Evolutionary conservation across 2,329 filamentous ascomycete species (phyloP).

Genomic region (Trichoderma simmonsii): DNA sequence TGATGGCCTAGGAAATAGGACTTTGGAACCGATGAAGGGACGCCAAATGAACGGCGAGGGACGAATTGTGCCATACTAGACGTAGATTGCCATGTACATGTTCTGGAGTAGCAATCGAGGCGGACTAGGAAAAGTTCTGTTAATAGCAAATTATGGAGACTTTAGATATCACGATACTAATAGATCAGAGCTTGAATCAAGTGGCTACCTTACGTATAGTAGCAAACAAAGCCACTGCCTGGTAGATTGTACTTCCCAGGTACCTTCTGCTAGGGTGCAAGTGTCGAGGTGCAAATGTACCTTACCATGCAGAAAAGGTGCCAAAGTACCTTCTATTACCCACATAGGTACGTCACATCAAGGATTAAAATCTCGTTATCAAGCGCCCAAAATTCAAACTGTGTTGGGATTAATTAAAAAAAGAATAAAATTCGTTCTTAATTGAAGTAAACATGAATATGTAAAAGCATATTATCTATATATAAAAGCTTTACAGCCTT

Average conservation of each 20-base stretch:
- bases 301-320: background rate
- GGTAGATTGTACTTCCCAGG: background rate
- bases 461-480: background rate
- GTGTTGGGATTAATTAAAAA: rapidly evolving
- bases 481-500: background rate
- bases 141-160: background rate
- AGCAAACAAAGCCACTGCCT: background rate
- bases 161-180: background rate
- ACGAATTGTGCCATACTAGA: slow-evolving; percentile 51
- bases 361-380: background rate
- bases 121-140: background rate
- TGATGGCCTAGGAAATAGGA: slow-evolving; percentile 97
- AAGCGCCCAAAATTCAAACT: background rate
- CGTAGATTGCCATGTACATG: background rate
- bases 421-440: background rate
- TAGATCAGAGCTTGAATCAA: background rate
- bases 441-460: background rate
- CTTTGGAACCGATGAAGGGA: slow-evolving; percentile 70
- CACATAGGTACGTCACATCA: background rate
- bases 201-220: background rate
- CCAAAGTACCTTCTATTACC: background rate
- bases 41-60: slow-evolving; percentile 70
- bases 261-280: background rate
- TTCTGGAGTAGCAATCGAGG: background rate
- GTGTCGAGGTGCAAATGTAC: background rate